phyloP scores from a whole-genome alignment of 306 rosid genomes.

The Hippophae tibetana region DNA sequence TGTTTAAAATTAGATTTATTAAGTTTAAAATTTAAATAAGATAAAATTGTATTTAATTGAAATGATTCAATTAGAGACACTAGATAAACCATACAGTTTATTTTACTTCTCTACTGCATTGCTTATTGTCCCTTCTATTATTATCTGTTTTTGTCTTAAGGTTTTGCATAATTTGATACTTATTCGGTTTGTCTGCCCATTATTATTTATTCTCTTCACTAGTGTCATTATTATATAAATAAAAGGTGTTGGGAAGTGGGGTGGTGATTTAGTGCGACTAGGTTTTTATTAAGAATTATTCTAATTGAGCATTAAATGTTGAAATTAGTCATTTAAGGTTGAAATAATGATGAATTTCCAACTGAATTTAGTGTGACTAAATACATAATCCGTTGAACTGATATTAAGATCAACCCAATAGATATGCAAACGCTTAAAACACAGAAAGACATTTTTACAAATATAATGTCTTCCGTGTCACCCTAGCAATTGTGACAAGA shows the following conservation, averaged over 20 bases:
- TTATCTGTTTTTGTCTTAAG: not conserved
- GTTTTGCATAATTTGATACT: not conserved
- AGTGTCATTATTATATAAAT: not conserved
- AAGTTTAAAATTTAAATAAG: too few species aligned
- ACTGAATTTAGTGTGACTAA: too few species aligned
- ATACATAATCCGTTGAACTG: too few species aligned
- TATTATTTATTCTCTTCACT: not conserved
- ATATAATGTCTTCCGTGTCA: not conserved
- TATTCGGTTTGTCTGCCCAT: not conserved
- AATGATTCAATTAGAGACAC: too few species aligned
- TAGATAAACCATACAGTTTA: too few species aligned
- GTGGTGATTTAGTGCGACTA: constrained; percentile 1
- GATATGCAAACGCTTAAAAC: too few species aligned
- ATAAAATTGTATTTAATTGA: too few species aligned
- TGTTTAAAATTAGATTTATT: too few species aligned
- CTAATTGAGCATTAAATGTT: not conserved
- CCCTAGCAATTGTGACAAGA: too few species aligned
- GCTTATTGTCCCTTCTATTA: not conserved
- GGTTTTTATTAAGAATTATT: not conserved
- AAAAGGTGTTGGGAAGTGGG: not conserved
- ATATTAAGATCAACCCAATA: too few species aligned
- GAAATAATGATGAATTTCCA: too few species aligned
- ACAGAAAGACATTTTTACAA: not conserved
- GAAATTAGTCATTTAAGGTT: too few species aligned
- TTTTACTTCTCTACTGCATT: not conserved